Evolutionary conservation across 768 basidiomycete species (phyloP).

Genomic region (Rhodocollybia butyracea): DNA sequence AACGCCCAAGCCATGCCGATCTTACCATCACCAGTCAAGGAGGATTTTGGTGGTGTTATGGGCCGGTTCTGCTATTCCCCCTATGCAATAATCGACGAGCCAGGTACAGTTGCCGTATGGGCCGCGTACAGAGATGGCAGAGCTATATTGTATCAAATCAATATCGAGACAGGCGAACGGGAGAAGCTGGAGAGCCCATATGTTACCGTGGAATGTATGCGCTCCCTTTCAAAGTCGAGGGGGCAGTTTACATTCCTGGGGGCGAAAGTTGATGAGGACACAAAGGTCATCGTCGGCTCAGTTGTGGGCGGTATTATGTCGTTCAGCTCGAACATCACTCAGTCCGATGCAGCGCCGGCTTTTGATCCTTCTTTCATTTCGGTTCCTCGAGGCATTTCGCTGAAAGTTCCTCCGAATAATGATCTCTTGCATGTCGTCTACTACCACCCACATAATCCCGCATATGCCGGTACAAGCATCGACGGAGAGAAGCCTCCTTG

Average conservation of each 20-base stretch:
- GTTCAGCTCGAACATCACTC: no score
- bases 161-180: constrained; percentile 18
- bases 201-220: constrained; percentile 36
- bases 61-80: constrained; percentile 18
- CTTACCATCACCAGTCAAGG: constrained; percentile 7
- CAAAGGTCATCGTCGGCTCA: constrained; percentile 25
- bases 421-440: constrained; percentile 58
- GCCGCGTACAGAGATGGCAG: constrained; percentile 27
- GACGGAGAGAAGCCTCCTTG: constrained; percentile 64
- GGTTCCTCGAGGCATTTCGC: constrained; percentile 21
- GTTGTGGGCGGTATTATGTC: constrained; percentile 14
- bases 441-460: constrained; percentile 65
- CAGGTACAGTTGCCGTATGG: constrained; percentile 23
- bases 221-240: constrained; percentile 25
- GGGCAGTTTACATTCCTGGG: constrained; percentile 40
- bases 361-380: constrained; percentile 18
- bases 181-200: constrained; percentile 38
- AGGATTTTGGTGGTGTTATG: constrained; percentile 21
- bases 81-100: constrained; percentile 20
- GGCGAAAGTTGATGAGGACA: constrained; percentile 37
- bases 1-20: not conserved
- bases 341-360: no score
- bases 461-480: constrained; percentile 43
- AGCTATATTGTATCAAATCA: constrained; percentile 25
- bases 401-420: constrained; percentile 20